These are phyloP conservation scores for Citrus hindsii DNA, from an alignment of 345 rosid genomes.

Conservation along the genomic window DNA sequence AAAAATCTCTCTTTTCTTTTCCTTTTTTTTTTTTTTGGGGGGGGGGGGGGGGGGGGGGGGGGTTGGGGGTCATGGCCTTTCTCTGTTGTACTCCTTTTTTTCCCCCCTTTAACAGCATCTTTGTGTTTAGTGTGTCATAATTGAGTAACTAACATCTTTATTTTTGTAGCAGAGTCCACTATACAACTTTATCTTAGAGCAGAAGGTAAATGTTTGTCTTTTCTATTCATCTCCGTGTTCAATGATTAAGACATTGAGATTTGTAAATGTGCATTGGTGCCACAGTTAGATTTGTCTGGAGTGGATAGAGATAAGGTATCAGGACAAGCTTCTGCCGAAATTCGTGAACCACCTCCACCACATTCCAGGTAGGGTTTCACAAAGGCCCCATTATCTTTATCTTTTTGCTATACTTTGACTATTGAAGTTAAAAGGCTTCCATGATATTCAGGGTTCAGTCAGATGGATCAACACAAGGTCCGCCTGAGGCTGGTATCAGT, in stretches of 20 bases:
- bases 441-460: constrained; percentile 36
- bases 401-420: constrained; percentile 7
- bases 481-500: constrained; percentile 25
- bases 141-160: constrained; percentile 13
- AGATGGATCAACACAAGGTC: constrained; percentile 32
- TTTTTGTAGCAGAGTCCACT: constrained; percentile 73
- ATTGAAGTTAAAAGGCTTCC: constrained; percentile 13
- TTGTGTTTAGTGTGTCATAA: constrained; percentile 2
- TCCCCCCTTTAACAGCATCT: not conserved
- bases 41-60: no score
- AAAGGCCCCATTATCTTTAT: constrained; percentile 11
- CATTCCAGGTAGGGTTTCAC: constrained; percentile 38
- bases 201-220: constrained; percentile 52
- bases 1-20: constrained; percentile 4
- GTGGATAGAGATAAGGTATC: constrained; percentile 80
- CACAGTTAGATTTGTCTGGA: constrained; percentile 70
- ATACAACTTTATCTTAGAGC: constrained; percentile 80
- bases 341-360: constrained; percentile 34
- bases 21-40: not conserved
- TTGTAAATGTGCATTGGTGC: constrained; percentile 6
- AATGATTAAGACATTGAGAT: constrained; percentile 4
- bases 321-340: constrained; percentile 79
- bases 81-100: not conserved
- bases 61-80: not conserved
- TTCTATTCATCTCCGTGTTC: constrained; percentile 9